A percentile compares a stretch with the other conserved stretches of the same genome.
phyloP scores from a whole-genome alignment of 2,329 filamentous ascomycete species.

The Fusarium papillatum region DNA sequence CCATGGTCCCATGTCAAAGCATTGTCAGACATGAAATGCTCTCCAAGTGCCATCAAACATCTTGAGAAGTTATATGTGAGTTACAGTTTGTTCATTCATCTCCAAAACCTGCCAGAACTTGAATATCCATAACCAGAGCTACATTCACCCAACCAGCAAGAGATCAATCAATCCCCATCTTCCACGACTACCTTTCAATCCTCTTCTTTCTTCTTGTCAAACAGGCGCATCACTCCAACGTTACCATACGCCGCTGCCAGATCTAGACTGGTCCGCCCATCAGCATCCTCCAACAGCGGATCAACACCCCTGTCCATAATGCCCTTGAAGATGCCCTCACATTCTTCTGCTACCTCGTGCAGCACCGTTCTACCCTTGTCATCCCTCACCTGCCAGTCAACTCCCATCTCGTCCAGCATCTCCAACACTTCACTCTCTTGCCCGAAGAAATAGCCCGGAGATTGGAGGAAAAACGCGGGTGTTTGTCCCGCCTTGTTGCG shows the following conservation, averaged over 20 bases:
- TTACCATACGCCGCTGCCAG: conserved; percentile 13
- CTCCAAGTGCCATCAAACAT: background rate
- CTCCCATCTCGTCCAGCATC: conserved; percentile 22
- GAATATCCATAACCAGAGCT: background rate
- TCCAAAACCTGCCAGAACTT: background rate
- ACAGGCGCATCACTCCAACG: conserved; percentile 17
- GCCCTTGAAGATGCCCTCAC: conserved; percentile 2
- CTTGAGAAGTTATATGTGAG: background rate
- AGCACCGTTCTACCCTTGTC: conserved; percentile 17
- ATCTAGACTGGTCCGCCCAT: conserved; percentile 28
- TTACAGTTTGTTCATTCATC: background rate
- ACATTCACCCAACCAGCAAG: background rate
- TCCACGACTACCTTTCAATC: background rate
- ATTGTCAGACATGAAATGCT: background rate
- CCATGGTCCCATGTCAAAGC: background rate
- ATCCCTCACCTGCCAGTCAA: conserved; percentile 32
- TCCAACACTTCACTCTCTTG: background rate
- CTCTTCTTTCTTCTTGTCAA: conserved; percentile 6
- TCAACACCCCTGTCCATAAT: conserved; percentile 21
- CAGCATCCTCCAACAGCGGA: conserved; percentile 24
- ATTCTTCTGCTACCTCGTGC: conserved; percentile 15
- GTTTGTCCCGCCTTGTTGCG: conserved; percentile 29
- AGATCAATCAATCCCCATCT: background rate
- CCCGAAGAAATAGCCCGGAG: too few species aligned
- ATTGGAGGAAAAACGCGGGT: conserved; percentile 17